Conservation (phyloP, 225 moss, liverwort and hornwort species). For the Straminergon stramineum region DNA sequence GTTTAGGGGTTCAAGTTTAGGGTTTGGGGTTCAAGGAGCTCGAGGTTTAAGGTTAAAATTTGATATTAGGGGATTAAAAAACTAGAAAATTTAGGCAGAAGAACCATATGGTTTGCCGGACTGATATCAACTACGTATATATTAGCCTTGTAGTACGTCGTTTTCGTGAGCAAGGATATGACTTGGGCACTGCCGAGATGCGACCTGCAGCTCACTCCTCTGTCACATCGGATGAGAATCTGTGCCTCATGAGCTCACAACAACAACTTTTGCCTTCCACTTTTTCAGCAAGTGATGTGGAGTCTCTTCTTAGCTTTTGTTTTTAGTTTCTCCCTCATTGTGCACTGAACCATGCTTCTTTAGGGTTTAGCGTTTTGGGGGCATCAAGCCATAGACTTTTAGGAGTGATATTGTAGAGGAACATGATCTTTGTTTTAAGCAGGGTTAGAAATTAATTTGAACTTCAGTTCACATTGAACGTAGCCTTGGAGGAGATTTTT, state of each 20-base stretch:
- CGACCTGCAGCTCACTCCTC: not conserved
- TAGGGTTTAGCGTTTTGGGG: not conserved
- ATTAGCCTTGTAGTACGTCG: accelerated
- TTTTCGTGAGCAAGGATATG: not conserved
- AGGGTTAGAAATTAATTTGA: too few relatives aligned
- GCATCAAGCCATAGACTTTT: too few relatives aligned
- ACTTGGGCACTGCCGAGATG: not conserved
- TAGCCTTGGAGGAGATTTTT: too few relatives aligned
- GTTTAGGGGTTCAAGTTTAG: too few relatives aligned
- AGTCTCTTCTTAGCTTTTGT: too few relatives aligned
- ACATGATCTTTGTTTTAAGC: too few relatives aligned
- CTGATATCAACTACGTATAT: not conserved
- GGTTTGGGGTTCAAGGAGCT: not conserved
- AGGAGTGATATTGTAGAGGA: too few relatives aligned
- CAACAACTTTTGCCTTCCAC: accelerated
- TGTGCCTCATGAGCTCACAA: not conserved
- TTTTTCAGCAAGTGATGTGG: not conserved
- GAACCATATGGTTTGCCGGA: not conserved
- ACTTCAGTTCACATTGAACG: too few relatives aligned
- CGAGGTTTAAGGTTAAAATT: too few relatives aligned
- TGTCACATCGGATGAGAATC: accelerated
- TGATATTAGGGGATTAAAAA: not conserved
- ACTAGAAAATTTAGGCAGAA: not conserved
- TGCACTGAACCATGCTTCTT: not conserved
- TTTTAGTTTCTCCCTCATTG: too few relatives aligned